phyloP scores from a whole-genome alignment of 192 early-diverging fungal genomes.

The Neocallimastix lanati region DNA sequence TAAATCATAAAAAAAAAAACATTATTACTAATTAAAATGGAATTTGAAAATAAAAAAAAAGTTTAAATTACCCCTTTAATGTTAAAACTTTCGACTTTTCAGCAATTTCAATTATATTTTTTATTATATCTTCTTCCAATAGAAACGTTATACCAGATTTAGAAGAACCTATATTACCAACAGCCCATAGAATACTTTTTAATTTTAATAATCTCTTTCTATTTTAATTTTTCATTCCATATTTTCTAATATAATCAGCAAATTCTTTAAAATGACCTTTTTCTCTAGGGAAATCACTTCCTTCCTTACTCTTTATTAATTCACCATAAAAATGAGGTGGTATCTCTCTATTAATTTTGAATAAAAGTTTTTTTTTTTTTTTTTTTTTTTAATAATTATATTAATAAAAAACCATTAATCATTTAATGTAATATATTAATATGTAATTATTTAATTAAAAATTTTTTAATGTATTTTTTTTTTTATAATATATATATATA shows the following conservation, averaged over 20 bases:
- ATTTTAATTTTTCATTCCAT: slow-evolving; percentile 13
- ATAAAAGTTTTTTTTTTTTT: no score
- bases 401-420: no score
- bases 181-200: slow-evolving; percentile 62
- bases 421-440: no score
- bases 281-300: slow-evolving; percentile 38
- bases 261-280: slow-evolving; percentile 50
- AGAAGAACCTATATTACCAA: slow-evolving; percentile 63
- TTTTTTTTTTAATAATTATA: no score
- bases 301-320: slow-evolving; percentile 54
- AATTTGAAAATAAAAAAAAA: no score
- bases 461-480: no score
- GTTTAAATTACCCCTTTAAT: slow-evolving; percentile 54
- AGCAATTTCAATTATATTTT: slow-evolving; percentile 50
- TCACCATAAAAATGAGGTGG: slow-evolving; percentile 69
- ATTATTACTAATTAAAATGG: no score
- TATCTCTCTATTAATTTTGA: slow-evolving; percentile 6
- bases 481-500: no score
- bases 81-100: slow-evolving; percentile 46
- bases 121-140: slow-evolving; percentile 47
- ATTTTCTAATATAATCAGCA: slow-evolving; percentile 31
- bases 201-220: slow-evolving; percentile 24
- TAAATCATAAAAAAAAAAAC: no score
- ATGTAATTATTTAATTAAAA: not conserved
- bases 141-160: slow-evolving; percentile 47